phyloP scores from a whole-genome alignment of 2,329 filamentous ascomycete genomes.

The Diplodia sapinea region DNA sequence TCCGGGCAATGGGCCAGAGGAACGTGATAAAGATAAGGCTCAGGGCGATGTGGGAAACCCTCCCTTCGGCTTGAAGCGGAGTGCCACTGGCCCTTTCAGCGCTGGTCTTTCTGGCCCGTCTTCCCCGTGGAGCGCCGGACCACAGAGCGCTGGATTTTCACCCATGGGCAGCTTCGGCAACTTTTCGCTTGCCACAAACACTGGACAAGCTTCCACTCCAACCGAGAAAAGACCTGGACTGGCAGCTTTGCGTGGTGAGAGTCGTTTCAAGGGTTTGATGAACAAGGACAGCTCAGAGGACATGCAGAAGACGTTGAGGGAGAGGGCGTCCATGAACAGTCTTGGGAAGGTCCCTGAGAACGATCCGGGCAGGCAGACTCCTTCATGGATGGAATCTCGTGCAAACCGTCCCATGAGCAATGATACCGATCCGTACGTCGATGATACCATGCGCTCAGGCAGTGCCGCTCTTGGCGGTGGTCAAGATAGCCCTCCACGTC shows the following conservation, averaged over 20 bases:
- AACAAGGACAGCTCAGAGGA: constrained; percentile 77
- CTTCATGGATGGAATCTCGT: constrained; percentile 58
- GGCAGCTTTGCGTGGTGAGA: constrained; percentile 73
- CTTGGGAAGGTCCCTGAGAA: constrained; percentile 61
- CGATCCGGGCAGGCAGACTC: constrained; percentile 54
- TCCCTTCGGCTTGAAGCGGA: constrained; percentile 58
- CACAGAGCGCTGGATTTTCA: constrained; percentile 67
- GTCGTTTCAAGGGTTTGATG: constrained; percentile 83
- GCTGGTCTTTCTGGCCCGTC: constrained; percentile 55
- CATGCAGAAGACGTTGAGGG: constrained; percentile 56
- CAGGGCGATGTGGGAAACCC: constrained; percentile 36
- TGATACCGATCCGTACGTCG: constrained; percentile 73
- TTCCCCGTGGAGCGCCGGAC: constrained; percentile 65
- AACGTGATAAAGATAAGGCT: constrained; percentile 57
- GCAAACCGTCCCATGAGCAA: constrained; percentile 59
- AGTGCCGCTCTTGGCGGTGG: constrained; percentile 77
- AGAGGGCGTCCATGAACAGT: constrained; percentile 61
- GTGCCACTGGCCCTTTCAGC: constrained; percentile 60
- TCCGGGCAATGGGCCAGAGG: constrained; percentile 52
- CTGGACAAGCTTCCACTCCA: constrained; percentile 60
- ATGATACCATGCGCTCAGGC: constrained; percentile 67
- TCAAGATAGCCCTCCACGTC: constrained; percentile 67
- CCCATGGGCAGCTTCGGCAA: constrained; percentile 88
- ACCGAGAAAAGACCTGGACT: constrained; percentile 74
- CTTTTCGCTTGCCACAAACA: constrained; percentile 70